phyloP scores from a whole-genome alignment of 2,329 filamentous ascomycete genomes.

The Rhynchosporium agropyri region DNA sequence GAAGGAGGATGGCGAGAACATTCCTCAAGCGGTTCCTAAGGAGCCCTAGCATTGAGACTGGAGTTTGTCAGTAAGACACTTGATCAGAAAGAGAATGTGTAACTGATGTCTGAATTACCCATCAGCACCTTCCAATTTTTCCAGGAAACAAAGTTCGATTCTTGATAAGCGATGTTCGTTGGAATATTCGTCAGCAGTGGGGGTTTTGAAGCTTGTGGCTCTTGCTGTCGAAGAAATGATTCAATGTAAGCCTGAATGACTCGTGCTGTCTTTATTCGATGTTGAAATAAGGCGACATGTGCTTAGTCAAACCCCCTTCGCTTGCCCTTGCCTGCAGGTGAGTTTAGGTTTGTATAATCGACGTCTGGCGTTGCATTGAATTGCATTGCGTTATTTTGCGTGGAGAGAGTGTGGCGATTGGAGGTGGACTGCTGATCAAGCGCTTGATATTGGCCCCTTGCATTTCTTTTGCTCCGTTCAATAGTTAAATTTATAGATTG shows the following conservation, averaged over 20 bases:
- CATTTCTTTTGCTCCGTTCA: background rate
- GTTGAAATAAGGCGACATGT: background rate
- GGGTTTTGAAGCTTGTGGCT: slow-evolving; percentile 2
- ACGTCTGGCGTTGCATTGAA: background rate
- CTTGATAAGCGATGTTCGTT: background rate
- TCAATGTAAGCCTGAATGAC: too few relatives aligned
- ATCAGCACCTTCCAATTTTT: background rate
- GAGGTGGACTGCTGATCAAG: background rate
- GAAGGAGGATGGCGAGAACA: background rate
- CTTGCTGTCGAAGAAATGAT: background rate
- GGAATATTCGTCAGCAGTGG: slow-evolving; percentile 11
- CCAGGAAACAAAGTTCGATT: background rate
- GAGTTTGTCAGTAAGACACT: background rate
- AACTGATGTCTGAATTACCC: background rate
- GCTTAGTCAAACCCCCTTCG: background rate
- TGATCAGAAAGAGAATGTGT: background rate
- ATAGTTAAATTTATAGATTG: background rate
- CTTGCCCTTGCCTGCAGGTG: background rate
- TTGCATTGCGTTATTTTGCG: too few relatives aligned
- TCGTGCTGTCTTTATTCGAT: background rate
- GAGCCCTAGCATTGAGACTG: slow-evolving; percentile 1
- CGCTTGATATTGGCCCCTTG: background rate
- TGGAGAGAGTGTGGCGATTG: background rate
- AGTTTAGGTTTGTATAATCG: background rate
- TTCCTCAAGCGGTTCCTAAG: background rate